A percentile compares a stretch with the other conserved stretches of the same genome.
Evolutionary conservation across 1,139 yeast genomes (phyloP).

Genomic region (Saccharomyces uvarum): DNA sequence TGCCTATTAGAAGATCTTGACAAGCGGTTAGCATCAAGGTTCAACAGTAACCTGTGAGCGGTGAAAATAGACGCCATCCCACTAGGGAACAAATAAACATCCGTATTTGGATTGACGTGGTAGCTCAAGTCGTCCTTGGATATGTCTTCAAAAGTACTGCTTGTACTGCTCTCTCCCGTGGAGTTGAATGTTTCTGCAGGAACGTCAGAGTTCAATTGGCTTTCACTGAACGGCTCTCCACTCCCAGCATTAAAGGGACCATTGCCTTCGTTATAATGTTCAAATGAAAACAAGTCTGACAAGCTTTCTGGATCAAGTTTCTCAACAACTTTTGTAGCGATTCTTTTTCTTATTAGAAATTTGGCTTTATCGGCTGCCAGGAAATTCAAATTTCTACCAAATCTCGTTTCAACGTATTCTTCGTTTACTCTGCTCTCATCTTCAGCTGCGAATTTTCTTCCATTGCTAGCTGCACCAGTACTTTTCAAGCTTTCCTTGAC

Average conservation of each 20-base stretch:
- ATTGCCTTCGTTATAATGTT: not conserved
- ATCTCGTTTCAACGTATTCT: slow-evolving; percentile 63
- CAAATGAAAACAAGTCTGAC: not conserved
- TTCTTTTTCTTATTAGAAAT: slow-evolving; percentile 61
- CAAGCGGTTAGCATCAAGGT: slow-evolving; percentile 27
- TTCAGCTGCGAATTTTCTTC: not conserved
- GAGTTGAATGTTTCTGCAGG: slow-evolving; percentile 1
- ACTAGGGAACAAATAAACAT: slow-evolving; percentile 76
- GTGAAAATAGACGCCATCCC: slow-evolving; percentile 91
- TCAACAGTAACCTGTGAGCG: slow-evolving; percentile 64
- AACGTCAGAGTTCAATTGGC: not conserved
- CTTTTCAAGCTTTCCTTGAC: slow-evolving; percentile 21
- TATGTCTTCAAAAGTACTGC: not conserved
- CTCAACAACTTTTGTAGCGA: slow-evolving; percentile 58
- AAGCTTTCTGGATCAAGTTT: slow-evolving; percentile 7
- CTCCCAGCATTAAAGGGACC: not conserved
- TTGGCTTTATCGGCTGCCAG: slow-evolving; percentile 72
- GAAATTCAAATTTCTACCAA: slow-evolving; percentile 79
- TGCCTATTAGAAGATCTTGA: slow-evolving; percentile 14
- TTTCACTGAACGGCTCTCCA: not conserved
- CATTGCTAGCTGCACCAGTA: not conserved
- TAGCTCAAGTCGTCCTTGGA: not conserved
- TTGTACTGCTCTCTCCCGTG: not conserved
- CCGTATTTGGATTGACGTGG: slow-evolving; percentile 31
- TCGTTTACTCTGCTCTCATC: not conserved